These are phyloP conservation scores for Paramecium sonneborni DNA, from an alignment of 73 alveolate genomes.

Conservation along the genomic window DNA sequence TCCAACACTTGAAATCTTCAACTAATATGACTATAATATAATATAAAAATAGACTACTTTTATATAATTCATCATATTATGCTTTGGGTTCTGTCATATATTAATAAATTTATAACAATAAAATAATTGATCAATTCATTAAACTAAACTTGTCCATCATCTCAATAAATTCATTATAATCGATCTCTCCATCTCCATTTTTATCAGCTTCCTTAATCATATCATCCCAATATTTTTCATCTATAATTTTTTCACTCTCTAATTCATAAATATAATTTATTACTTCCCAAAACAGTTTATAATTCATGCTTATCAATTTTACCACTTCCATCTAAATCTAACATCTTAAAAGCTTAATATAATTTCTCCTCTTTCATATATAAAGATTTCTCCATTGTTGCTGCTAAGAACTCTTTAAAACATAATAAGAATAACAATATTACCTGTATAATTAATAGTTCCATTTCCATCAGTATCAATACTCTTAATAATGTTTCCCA, in stretches of 20 bases:
- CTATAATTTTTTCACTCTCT: slow-evolving; percentile 35
- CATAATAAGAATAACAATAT: neutral
- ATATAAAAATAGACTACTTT: slow-evolving; percentile 19
- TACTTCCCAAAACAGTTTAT: slow-evolving; percentile 46
- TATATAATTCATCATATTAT: slow-evolving; percentile 4
- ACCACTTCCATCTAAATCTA: slow-evolving; percentile 74
- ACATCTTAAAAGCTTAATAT: slow-evolving; percentile 65
- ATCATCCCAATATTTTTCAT: slow-evolving; percentile 63
- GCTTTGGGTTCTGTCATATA: neutral
- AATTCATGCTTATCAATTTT: slow-evolving; percentile 68
- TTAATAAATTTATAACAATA: neutral
- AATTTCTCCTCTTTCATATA: slow-evolving; percentile 69
- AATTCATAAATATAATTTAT: neutral
- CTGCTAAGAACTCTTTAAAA: slow-evolving; percentile 68
- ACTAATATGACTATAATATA: slow-evolving; percentile 70
- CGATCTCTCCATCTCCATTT: slow-evolving; percentile 69
- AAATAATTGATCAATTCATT: slow-evolving; percentile 20
- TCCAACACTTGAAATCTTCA: slow-evolving; percentile 89
- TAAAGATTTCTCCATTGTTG: slow-evolving; percentile 70
- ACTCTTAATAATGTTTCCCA: slow-evolving; percentile 58
- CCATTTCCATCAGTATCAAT: slow-evolving; percentile 77
- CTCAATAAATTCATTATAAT: slow-evolving; percentile 60
- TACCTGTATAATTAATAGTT: slow-evolving; percentile 67
- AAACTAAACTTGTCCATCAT: slow-evolving; percentile 61
- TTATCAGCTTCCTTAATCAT: slow-evolving; percentile 65